Conservation (phyloP, 1,284 basidiomycete species). For the Meira nashicola region DNA sequence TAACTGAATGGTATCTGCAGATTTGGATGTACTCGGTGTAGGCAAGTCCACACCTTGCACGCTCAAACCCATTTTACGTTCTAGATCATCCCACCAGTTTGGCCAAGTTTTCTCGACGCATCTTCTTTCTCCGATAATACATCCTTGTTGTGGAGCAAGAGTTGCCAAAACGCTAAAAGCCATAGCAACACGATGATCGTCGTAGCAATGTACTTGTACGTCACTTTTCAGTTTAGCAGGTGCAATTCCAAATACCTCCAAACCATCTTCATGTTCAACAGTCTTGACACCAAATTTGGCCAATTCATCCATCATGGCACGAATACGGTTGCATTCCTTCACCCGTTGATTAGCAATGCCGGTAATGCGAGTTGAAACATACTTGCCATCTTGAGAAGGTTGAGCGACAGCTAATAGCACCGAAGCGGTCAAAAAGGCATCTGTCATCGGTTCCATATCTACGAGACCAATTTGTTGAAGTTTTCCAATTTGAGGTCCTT, state of each 20-base stretch:
- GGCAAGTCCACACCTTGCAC: conserved; percentile 72
- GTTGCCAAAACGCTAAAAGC: conserved; percentile 85
- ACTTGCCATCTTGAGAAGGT: conserved; percentile 51
- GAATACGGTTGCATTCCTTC: conserved; percentile 95
- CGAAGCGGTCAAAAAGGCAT: conserved; percentile 92
- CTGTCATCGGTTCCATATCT: conserved; percentile 99
- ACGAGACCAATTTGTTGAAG: conserved; percentile 79
- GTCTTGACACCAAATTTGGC: conserved; percentile 93
- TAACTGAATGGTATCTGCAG: conserved; percentile 24
- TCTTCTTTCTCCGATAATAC: conserved; percentile 87
- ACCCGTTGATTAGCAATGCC: conserved; percentile 98
- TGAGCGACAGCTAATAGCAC: conserved; percentile 73
- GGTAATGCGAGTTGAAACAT: conserved; percentile 66
- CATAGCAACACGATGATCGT: conserved; percentile 98
- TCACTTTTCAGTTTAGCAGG: conserved; percentile 57
- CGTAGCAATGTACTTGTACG: conserved; percentile 87
- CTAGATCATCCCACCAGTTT: conserved; percentile 97
- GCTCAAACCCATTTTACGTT: conserved; percentile 89
- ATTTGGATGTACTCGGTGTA: conserved; percentile 46
- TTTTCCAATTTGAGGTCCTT: conserved; percentile 74
- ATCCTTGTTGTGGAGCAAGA: conserved; percentile 60
- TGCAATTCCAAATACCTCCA: conserved; percentile 76
- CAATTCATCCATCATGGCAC: conserved; percentile 91
- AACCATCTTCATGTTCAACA: conserved; percentile 84
- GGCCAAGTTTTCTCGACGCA: conserved; percentile 99